Evolutionary conservation across 306 rosid species (phyloP).

Genomic region (Senna siamea): DNA sequence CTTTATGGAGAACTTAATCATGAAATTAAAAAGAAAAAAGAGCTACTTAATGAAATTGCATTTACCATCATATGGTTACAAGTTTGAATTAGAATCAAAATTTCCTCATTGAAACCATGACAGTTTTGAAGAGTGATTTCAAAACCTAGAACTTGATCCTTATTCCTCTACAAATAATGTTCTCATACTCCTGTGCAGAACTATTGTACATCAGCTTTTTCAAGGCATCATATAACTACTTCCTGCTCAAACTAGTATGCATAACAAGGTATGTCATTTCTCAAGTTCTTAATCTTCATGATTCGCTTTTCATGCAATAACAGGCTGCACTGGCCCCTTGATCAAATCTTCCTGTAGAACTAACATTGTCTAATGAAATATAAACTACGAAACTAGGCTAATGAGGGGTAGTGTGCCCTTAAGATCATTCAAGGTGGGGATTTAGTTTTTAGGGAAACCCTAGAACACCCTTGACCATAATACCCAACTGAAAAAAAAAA

Average conservation of each 20-base stretch:
- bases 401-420: too few relatives aligned
- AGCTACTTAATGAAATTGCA: neutral
- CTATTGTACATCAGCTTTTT: neutral
- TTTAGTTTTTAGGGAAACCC: too few relatives aligned
- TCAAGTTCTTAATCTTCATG: neutral
- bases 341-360: too few relatives aligned
- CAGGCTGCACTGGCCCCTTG: neutral
- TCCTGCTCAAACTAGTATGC: neutral
- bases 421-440: too few relatives aligned
- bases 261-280: neutral
- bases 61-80: neutral
- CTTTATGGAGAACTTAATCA: too few relatives aligned
- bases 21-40: too few relatives aligned
- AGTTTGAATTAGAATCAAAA: neutral
- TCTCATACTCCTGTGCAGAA: neutral
- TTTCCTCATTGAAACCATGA: neutral
- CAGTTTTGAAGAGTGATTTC: neutral
- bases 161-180: neutral
- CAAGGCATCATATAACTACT: neutral
- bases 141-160: neutral
- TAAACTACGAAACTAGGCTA: too few relatives aligned
- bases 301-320: neutral
- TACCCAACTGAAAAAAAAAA: too few relatives aligned
- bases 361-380: too few relatives aligned
- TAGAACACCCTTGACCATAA: too few relatives aligned